Base-by-base conservation (phyloP, 129 eudicot species). In the Heracleum sosnowskyi region DNA sequence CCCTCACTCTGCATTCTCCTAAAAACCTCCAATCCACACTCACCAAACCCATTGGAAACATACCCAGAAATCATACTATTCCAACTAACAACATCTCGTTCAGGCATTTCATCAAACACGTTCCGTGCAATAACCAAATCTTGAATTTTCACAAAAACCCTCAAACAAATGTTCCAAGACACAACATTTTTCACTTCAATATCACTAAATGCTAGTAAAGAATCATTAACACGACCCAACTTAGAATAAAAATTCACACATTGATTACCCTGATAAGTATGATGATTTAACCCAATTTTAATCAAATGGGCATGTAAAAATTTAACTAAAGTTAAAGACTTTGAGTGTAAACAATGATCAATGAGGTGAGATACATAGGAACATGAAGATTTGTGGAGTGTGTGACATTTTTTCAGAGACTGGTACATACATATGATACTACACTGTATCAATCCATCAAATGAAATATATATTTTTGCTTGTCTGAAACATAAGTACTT, bases 121-220 rank as follows among this genome's bases (percentile, higher is more conserved):
- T 79, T 39, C 62, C 83, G 91, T 11, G 95, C 98, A 11, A 78
- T n/a, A 13, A 63, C 76, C 41, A 86, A 17, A 37, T 87, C 85
- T 7, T 82, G 81, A 51, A 81, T 75, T 42, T 81, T 72, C 0
- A 93, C 79, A 2, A 84, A 68, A 7, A 90, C 84, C 77, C 81
- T 86, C 89, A 93, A 83, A 78, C 88, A 83, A 6, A 93, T 78
- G 40, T 93, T 93, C 98, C 98, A 93, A 66, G 98, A 93, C 31
- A 90, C 73, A 5, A 78, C 76, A 82, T 93, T 91, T 84, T 91
- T 93, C 64, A 76, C 35, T 24, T 75, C 53, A 11, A 93, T 85
- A 33, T 91, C 98, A 68, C 83, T 60, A 70, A 93, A 93, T 46
- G 87, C 85, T 45, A 70, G 79, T 73, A 89, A 31, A 64, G 91